Evolutionary conservation across 2,329 filamentous ascomycete species (phyloP).

Genomic region (Aureobasidium subglaciale): DNA sequence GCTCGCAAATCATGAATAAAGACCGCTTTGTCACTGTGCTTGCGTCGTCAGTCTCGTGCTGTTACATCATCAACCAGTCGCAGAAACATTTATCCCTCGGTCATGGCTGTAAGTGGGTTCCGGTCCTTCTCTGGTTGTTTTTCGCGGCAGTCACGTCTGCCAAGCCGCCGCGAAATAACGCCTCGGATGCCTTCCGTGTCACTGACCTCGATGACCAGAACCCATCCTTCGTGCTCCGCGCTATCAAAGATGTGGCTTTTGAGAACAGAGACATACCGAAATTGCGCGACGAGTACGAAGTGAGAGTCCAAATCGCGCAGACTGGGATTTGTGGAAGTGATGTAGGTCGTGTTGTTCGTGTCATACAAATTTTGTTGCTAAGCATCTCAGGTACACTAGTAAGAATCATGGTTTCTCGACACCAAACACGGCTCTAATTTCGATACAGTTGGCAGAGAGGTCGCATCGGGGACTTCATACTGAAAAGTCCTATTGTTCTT

Average conservation of each 20-base stretch:
- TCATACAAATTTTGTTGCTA: neutral
- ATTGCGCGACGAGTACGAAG: conserved; percentile 57
- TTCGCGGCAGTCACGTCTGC: neutral
- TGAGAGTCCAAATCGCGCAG: conserved; percentile 70
- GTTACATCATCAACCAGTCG: neutral
- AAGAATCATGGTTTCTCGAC: neutral
- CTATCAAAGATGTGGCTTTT: conserved; percentile 62
- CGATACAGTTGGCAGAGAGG: conserved; percentile 50
- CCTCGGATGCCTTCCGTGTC: neutral
- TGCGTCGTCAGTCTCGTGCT: neutral
- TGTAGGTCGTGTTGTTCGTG: conserved; percentile 34
- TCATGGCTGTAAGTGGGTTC: neutral
- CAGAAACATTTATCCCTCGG: neutral
- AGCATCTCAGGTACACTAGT: conserved; percentile 4
- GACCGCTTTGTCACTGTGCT: neutral
- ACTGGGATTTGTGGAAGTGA: conserved; percentile 84
- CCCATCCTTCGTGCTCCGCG: conserved; percentile 74
- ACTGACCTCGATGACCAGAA: conserved; percentile 46
- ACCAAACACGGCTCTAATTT: neutral
- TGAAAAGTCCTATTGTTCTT: conserved; percentile 48
- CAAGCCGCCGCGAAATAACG: neutral
- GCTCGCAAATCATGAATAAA: neutral
- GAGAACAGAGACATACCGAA: conserved; percentile 66
- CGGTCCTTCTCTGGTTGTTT: conserved; percentile 3
- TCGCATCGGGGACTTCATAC: conserved; percentile 52